Evolutionary conservation across 1,284 basidiomycete genomes (phyloP).

Genomic region (Cerrena zonata): DNA sequence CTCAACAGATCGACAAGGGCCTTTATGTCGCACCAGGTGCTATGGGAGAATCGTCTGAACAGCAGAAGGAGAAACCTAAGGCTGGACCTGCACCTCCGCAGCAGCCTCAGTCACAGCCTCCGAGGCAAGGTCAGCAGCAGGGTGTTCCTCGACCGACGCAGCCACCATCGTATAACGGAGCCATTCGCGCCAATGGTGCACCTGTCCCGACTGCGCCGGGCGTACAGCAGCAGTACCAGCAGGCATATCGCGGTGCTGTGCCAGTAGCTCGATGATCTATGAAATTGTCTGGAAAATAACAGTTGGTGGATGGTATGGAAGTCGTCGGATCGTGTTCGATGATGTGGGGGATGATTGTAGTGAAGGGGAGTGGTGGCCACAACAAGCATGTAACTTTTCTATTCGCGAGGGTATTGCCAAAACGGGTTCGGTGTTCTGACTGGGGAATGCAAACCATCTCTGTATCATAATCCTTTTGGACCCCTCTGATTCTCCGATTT

Average conservation of each 20-base stretch:
- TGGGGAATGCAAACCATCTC: neutral
- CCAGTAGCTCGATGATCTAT: constrained; percentile 29
- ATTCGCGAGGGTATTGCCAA: neutral
- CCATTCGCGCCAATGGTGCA: constrained; percentile 26
- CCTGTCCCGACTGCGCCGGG: constrained; percentile 2
- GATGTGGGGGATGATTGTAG: neutral
- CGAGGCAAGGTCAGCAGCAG: constrained; percentile 6
- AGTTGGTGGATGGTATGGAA: neutral
- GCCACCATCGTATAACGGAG: constrained; percentile 20
- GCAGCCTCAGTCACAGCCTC: constrained; percentile 10
- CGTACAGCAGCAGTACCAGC: constrained; percentile 20
- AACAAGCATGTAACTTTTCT: neutral
- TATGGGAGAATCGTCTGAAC: constrained; percentile 39
- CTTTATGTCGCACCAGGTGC: constrained; percentile 78
- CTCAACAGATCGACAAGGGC: constrained; percentile 85
- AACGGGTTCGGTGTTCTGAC: no score
- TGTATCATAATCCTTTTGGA: neutral
- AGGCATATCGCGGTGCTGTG: constrained; percentile 24
- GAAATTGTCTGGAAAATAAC: neutral
- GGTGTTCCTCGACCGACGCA: constrained; percentile 27
- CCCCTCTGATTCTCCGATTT: neutral
- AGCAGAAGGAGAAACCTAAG: constrained; percentile 12
- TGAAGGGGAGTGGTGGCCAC: neutral
- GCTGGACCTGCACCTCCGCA: constrained; percentile 15
- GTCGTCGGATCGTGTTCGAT: neutral